Evolutionary conservation across 805 yeast species (phyloP).

Genomic region (Brettanomyces bruxellensis): DNA sequence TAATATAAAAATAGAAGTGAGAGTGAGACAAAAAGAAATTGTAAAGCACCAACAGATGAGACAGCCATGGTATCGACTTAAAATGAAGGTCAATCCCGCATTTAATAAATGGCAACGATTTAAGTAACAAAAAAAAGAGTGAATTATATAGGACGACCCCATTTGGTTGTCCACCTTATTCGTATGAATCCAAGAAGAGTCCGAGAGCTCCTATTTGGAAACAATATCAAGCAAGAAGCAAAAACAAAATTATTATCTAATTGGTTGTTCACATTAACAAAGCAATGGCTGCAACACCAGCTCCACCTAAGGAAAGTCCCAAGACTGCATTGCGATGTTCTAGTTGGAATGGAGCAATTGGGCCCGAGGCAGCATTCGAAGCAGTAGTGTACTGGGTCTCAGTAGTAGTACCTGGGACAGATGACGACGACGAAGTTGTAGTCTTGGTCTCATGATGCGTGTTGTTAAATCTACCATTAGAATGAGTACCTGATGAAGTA

Average conservation of each 20-base stretch:
- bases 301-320: constrained; percentile 14
- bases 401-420: constrained; percentile 34
- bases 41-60: too few species aligned
- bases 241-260: not conserved
- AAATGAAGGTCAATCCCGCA: too few species aligned
- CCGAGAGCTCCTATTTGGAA: not conserved
- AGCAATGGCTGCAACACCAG: constrained; percentile 11
- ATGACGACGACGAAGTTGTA: constrained; percentile 30
- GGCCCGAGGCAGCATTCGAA: constrained; percentile 9
- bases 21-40: too few species aligned
- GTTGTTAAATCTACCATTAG: constrained; percentile 42
- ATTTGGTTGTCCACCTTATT: not conserved
- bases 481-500: constrained; percentile 32
- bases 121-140: too few species aligned
- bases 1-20: too few species aligned
- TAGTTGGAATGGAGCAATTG: constrained; percentile 13
- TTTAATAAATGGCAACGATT: too few species aligned
- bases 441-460: constrained; percentile 27
- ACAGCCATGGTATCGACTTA: too few species aligned
- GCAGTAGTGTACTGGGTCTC: constrained; percentile 3
- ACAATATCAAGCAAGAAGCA: not conserved
- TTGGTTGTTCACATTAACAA: constrained; percentile 9
- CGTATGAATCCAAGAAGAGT: not conserved
- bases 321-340: constrained; percentile 14
- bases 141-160: too few species aligned